Percentiles rank a stretch among this genome's conserved stretches.
phyloP scores from a whole-genome alignment of 805 yeast species.

The Diddensiella santjacobensis region DNA sequence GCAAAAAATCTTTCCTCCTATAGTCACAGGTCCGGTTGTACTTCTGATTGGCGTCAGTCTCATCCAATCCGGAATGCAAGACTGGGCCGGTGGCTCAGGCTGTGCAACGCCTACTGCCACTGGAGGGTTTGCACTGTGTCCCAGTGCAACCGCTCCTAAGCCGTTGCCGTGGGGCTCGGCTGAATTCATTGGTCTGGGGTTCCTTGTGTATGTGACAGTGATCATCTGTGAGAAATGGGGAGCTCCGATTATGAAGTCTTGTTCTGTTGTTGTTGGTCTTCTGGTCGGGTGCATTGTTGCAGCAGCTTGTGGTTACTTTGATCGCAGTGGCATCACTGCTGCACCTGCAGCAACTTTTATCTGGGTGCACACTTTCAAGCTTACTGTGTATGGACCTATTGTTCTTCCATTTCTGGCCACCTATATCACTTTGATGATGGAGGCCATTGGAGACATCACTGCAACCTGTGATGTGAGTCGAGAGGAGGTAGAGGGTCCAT shows the following conservation, averaged over 20 bases:
- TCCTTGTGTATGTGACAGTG: conserved; percentile 71
- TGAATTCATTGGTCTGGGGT: conserved; percentile 80
- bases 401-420: conserved; percentile 84
- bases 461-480: conserved; percentile 92
- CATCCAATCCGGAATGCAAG: conserved; percentile 67
- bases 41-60: conserved; percentile 73
- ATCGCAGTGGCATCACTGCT: conserved; percentile 47
- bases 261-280: conserved; percentile 85
- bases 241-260: conserved; percentile 89
- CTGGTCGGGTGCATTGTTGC: conserved; percentile 89
- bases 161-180: conserved; percentile 80
- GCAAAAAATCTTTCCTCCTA: conserved; percentile 77
- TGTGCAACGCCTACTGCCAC: conserved; percentile 29
- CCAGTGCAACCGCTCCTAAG: conserved; percentile 49
- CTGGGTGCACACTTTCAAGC: conserved; percentile 83
- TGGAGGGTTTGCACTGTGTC: conserved; percentile 49
- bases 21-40: conserved; percentile 93
- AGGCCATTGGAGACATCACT: conserved; percentile 91
- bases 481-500: conserved; percentile 74
- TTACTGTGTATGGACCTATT: conserved; percentile 75
- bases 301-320: conserved; percentile 84
- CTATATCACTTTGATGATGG: conserved; percentile 80
- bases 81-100: conserved; percentile 86
- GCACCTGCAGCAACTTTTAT: conserved; percentile 83
- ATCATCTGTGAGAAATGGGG: conserved; percentile 82